Evolutionary conservation across 306 rosid species (phyloP), one percentile per base, ranked within the genome.

Genomic region (Castanea mollissima): DNA sequence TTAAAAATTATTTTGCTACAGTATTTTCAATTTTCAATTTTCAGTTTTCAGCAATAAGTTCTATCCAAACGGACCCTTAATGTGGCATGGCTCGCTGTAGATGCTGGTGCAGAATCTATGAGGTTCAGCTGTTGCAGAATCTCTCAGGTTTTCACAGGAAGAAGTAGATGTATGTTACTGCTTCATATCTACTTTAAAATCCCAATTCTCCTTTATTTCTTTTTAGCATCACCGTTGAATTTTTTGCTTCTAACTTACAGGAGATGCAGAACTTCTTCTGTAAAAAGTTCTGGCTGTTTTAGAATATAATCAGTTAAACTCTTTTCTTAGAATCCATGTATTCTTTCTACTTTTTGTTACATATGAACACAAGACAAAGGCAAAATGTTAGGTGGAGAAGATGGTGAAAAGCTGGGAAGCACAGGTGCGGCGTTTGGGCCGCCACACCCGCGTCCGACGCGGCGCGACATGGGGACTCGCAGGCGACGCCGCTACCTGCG

Each of bases 91-190:
- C 44, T 38, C 44, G 86, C 85, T 69, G 79, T 31, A 74, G 87
- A 89, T 79, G 89, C 78, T 71, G 96, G 92, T 35, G 84, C 44
- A 41, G 95, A 90, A 9, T 90, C 93, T 74, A 2, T 4, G 3
- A 92, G 99, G 69, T 25, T 25, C 1, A 0, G 27, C 27, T 25
- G 27, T 25, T 25, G 27, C 27, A 25, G 80, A 12, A 44, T 86
- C 98, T 80, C 98, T 91, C 54, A 94, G 98, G 72, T 79, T 87
- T 71, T 81, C 83, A 18, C 54, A 14, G 73, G 89, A 88, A 52
- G 92, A 92, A 90, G 90, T 90, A 63, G 87, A 89, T n/a, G 99
- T 95, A 91, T 84, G 92, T 19, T 80, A 32, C 41, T 78, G 35
- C 69, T 76, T 31, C 59, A 23, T 74, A 34, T 29, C 31, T 76